Evolutionary conservation across 2,329 filamentous ascomycete genomes (phyloP).

Genomic region (Thelonectria rubi): DNA sequence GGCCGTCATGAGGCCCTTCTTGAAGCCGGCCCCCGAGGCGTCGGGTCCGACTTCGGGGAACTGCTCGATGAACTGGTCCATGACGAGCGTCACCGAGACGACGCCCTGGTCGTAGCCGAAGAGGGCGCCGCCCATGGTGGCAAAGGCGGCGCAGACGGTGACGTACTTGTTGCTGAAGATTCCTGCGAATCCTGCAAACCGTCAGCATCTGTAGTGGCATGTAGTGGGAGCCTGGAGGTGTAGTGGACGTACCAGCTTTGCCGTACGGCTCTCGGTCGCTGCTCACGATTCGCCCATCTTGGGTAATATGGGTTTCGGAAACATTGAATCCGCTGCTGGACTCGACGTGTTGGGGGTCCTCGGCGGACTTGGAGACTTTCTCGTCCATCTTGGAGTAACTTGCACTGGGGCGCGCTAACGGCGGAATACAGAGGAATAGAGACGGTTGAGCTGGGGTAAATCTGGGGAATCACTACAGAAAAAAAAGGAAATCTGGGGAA

Average conservation of each 20-base stretch:
- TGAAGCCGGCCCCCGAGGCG: slow-evolving; percentile 48
- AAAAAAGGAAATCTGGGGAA: slow-evolving; percentile 14
- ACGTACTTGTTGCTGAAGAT: slow-evolving; percentile 25
- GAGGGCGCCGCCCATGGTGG: slow-evolving; percentile 22
- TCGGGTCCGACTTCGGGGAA: slow-evolving; percentile 44
- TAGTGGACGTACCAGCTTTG: slow-evolving; percentile 1
- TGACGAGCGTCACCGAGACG: slow-evolving; percentile 45
- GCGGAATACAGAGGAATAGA: not conserved
- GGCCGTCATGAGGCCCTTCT: slow-evolving; percentile 56
- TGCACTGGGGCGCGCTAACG: not conserved
- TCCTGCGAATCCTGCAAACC: slow-evolving; percentile 6
- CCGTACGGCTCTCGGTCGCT: slow-evolving; percentile 19
- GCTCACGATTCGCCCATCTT: not conserved
- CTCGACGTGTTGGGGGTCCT: slow-evolving; percentile 5
- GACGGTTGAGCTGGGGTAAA: not conserved
- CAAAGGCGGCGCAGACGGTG: slow-evolving; percentile 19
- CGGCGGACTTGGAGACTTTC: slow-evolving; percentile 1
- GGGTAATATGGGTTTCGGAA: not conserved
- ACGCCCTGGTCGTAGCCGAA: slow-evolving; percentile 47
- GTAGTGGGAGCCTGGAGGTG: not conserved
- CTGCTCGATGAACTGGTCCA: slow-evolving; percentile 42
- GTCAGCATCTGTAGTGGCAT: not conserved
- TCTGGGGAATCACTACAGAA: slow-evolving; percentile 8
- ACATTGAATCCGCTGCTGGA: slow-evolving; percentile 3
- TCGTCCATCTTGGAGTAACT: slow-evolving; percentile 7